Conservation (phyloP, 805 yeast genomes). For the Candida maesae region DNA sequence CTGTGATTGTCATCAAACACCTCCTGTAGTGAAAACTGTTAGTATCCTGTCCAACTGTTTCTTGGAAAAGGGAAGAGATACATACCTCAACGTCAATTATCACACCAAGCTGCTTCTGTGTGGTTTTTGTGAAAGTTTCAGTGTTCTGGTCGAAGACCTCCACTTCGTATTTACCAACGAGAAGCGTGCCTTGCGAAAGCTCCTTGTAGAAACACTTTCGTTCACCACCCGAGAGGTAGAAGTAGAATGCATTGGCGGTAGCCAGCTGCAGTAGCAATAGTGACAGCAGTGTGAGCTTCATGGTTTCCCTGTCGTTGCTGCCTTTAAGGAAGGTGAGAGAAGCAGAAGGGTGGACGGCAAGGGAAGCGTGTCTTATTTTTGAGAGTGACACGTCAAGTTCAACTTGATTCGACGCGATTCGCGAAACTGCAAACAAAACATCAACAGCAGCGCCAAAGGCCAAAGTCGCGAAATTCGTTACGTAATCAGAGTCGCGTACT, state of each 20-base stretch:
- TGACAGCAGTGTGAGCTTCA: constrained; percentile 16
- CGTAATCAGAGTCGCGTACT: too few relatives aligned
- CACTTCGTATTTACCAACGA: constrained; percentile 47
- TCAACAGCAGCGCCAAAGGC: too few relatives aligned
- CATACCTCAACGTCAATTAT: constrained; percentile 40
- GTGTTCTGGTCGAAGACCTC: constrained; percentile 40
- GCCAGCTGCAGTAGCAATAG: constrained; percentile 23
- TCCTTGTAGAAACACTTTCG: constrained; percentile 56
- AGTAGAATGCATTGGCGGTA: constrained; percentile 40
- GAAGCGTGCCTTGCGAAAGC: constrained; percentile 43
- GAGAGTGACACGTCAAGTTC: too few relatives aligned
- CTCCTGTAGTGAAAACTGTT: constrained; percentile 34
- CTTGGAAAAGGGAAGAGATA: background rate
- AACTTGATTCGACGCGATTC: too few relatives aligned
- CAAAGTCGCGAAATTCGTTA: too few relatives aligned
- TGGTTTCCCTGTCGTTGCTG: too few relatives aligned
- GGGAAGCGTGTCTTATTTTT: background rate
- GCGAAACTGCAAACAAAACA: too few relatives aligned
- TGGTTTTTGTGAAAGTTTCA: constrained; percentile 32
- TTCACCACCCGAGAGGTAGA: constrained; percentile 48
- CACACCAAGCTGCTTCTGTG: constrained; percentile 35
- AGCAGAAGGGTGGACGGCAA: too few relatives aligned
- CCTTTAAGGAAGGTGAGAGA: too few relatives aligned
- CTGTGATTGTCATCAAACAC: constrained; percentile 75
- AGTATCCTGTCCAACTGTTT: background rate